Conservation (phyloP, 176 grass and related monocot genomes). For the Avena sativa region DNA sequence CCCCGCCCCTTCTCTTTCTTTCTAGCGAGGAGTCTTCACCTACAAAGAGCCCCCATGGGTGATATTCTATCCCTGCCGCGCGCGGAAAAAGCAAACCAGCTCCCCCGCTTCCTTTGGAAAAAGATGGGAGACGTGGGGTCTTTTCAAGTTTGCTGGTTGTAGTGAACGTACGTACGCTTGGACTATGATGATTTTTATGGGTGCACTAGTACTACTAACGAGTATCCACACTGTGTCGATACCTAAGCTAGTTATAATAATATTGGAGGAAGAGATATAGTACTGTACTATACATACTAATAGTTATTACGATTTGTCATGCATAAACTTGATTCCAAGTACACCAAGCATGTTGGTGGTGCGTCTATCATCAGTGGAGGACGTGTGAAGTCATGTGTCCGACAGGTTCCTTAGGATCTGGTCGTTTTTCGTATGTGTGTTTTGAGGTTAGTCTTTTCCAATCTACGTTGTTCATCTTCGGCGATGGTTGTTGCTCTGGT, state of each 20-base stretch:
- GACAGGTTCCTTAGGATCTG: no score
- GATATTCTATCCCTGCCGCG: conserved; percentile 68
- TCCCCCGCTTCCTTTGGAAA: conserved; percentile 42
- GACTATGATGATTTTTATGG: conserved; percentile 2
- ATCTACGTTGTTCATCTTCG: no score
- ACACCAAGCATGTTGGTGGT: no score
- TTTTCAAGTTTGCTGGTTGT: conserved; percentile 26
- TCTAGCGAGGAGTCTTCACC: conserved; percentile 53
- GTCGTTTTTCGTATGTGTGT: no score
- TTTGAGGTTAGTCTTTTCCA: no score
- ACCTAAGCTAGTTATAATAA: background rate
- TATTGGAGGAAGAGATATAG: background rate
- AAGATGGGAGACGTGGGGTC: conserved; percentile 41
- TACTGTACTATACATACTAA: background rate
- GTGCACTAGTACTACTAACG: background rate
- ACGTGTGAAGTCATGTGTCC: no score
- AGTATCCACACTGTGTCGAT: background rate
- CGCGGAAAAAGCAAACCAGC: conserved; percentile 39
- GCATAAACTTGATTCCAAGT: no score
- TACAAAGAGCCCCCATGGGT: conserved; percentile 54
- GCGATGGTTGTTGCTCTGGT: no score
- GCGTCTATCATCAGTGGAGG: no score
- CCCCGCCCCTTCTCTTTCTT: conserved; percentile 1
- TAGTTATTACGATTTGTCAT: background rate
- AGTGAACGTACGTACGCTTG: background rate